Percentiles rank a stretch among this genome's conserved stretches.
Conservation (phyloP, 495 filamentous ascomycete species). For the Corynascus novoguineensis region DNA sequence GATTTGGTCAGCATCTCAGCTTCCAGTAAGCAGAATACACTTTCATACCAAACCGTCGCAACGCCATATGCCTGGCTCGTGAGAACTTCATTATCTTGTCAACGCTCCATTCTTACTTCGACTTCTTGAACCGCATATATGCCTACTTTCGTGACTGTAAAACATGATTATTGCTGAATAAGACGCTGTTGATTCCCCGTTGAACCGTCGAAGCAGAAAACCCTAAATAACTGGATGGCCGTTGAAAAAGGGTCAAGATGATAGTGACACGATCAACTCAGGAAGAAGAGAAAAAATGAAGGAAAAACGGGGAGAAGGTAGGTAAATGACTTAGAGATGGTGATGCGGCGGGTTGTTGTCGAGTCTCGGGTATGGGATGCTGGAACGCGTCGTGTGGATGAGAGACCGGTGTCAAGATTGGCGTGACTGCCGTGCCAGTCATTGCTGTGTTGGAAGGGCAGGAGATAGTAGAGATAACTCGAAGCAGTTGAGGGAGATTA, state of each 20-base stretch:
- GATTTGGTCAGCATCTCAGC: neutral
- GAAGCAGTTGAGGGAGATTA: neutral
- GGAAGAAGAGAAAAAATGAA: neutral
- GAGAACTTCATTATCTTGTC: slow-evolving; percentile 55
- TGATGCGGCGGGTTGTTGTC: neutral
- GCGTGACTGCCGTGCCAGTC: neutral
- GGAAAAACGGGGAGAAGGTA: neutral
- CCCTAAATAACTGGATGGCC: neutral
- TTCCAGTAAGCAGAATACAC: neutral
- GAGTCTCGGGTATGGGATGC: neutral
- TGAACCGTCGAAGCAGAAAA: neutral
- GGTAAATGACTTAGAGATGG: neutral
- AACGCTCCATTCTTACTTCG: slow-evolving; percentile 7
- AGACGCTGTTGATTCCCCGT: neutral
- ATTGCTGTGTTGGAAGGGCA: neutral
- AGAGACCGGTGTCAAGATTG: neutral
- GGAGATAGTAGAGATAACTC: neutral
- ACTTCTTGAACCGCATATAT: neutral
- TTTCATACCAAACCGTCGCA: slow-evolving; percentile 81
- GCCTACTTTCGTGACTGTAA: slow-evolving; percentile 81
- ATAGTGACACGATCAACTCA: neutral
- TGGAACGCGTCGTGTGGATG: neutral
- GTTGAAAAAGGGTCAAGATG: slow-evolving; percentile 2
- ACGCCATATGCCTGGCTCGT: slow-evolving; percentile 85
- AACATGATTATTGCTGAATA: slow-evolving; percentile 56